Evolutionary conservation across 1,284 basidiomycete genomes (phyloP).

Genomic region (Sparassis latifolia): DNA sequence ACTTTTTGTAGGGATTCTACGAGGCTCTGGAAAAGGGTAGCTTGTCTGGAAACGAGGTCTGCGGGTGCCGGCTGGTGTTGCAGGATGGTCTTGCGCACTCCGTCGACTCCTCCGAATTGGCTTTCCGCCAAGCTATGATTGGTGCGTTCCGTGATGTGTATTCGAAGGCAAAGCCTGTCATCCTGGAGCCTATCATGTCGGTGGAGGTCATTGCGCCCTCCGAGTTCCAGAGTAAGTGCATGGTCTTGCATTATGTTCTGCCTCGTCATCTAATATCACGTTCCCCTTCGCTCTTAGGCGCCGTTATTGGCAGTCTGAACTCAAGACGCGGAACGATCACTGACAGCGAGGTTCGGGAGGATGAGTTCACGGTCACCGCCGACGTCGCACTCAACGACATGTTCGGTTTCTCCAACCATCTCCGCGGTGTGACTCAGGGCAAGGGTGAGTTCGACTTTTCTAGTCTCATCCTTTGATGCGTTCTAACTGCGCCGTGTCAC

Average conservation of each 20-base stretch:
- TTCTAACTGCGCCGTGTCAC: too few species aligned
- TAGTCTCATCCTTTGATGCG: slow-evolving; percentile 2
- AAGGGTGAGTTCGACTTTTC: slow-evolving; percentile 50
- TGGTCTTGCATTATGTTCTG: background rate
- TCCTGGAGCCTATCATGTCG: slow-evolving; percentile 97
- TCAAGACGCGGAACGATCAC: slow-evolving; percentile 91
- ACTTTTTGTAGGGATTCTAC: slow-evolving; percentile 72
- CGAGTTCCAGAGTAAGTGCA: slow-evolving; percentile 85
- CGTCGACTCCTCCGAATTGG: slow-evolving; percentile 97
- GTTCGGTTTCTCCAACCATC: slow-evolving; percentile 94
- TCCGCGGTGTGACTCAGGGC: slow-evolving; percentile 93
- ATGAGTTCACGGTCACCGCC: slow-evolving; percentile 90
- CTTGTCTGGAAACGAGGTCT: slow-evolving; percentile 85
- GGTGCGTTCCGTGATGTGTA: slow-evolving; percentile 94
- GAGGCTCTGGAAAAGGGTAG: slow-evolving; percentile 92
- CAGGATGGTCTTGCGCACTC: slow-evolving; percentile 91
- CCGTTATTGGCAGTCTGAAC: slow-evolving; percentile 93
- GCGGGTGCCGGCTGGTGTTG: slow-evolving; percentile 83
- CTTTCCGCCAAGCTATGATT: slow-evolving; percentile 87
- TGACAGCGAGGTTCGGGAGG: slow-evolving; percentile 94
- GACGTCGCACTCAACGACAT: slow-evolving; percentile 98
- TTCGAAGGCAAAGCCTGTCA: slow-evolving; percentile 69
- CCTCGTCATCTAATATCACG: background rate
- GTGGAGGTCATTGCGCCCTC: slow-evolving; percentile 95
- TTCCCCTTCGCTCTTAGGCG: slow-evolving; percentile 33